Evolutionary conservation across 805 yeast genomes (phyloP), one percentile per base, ranked within the genome.

Genomic region (Maudiozyma bulderi): DNA sequence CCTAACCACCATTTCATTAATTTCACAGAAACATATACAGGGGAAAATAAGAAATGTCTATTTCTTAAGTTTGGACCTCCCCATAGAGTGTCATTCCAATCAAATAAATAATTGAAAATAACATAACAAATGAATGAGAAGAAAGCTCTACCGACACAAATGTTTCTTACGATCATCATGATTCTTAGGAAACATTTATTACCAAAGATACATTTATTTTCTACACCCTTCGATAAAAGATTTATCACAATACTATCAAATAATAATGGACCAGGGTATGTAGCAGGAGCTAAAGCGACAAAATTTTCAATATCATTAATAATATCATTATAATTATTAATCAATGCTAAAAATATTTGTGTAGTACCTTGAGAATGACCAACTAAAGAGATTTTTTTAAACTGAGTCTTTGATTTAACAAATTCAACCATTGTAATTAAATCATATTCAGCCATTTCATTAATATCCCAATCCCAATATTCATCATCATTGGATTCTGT

Each of bases 361-460:
- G 96, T 79, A 2, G 96, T 88, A 1, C 98, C 98, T 66, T 93
- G 98, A 13, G 95, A 86, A 62, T 91, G 99, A 2, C 90, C 89
- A 9, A 82, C 74, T 29, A 91, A 65, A 1, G 83, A 73, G 8
- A 90, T 57, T 57, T 80, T 76, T 5, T 62, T 56, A 47, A 64
- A 61, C 5, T 63, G 58, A 0, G 77, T 67, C 30, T 59, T 61
- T 1, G 62, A 51, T 33, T 80, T 64, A 1, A 89, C 83, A 50
- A 76, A 75, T 37, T 82, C 77, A 10, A 90, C 73, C 67, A 93
- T 69, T 15, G 86, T 74, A 0, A 93, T 83, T 43, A 91, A 65
- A 62, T 91, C 99, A 57, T 71, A 78, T 50, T 73, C 72, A 0
- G 91, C 91, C 81, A 93, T 78, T 43, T 87, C 91, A 13, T 73